Evolutionary conservation across 352 stramenopile species (phyloP).

Genomic region (Halophytophthora batemanensis): DNA sequence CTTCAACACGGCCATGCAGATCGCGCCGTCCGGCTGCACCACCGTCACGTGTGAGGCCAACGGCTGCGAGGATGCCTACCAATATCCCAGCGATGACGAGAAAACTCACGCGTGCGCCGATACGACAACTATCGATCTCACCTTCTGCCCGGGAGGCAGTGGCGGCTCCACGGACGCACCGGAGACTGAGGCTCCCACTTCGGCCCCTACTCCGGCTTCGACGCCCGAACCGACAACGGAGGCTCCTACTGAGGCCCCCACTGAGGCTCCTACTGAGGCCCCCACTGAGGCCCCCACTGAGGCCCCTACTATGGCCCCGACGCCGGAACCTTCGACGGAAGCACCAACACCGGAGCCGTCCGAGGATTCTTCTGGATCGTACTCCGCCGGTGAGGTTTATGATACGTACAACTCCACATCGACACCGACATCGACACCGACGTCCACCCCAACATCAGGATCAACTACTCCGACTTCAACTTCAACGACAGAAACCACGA

Average conservation of each 20-base stretch:
- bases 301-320: constrained; percentile 13
- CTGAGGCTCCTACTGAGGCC: constrained; percentile 13
- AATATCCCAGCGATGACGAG: constrained; percentile 46
- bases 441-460: neutral
- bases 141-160: constrained; percentile 51
- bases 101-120: constrained; percentile 53
- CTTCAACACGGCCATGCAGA: constrained; percentile 60
- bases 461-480: constrained; percentile 6
- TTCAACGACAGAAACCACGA: too few species aligned
- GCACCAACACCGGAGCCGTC: constrained; percentile 4
- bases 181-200: neutral
- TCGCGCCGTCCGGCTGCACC: constrained; percentile 38
- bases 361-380: too few species aligned
- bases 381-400: too few species aligned
- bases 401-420: too few species aligned
- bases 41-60: constrained; percentile 36
- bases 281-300: constrained; percentile 14
- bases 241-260: constrained; percentile 14
- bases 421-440: constrained; percentile 3
- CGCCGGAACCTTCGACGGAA: constrained; percentile 6
- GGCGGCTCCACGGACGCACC: constrained; percentile 10
- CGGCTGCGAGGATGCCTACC: constrained; percentile 52
- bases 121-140: constrained; percentile 35
- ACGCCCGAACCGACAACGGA: constrained; percentile 5
- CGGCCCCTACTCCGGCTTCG: constrained; percentile 1